Percentiles rank a stretch among this genome's conserved stretches.
phyloP scores from a whole-genome alignment of 177 flowering plant species.

The Telopea speciosissima region DNA sequence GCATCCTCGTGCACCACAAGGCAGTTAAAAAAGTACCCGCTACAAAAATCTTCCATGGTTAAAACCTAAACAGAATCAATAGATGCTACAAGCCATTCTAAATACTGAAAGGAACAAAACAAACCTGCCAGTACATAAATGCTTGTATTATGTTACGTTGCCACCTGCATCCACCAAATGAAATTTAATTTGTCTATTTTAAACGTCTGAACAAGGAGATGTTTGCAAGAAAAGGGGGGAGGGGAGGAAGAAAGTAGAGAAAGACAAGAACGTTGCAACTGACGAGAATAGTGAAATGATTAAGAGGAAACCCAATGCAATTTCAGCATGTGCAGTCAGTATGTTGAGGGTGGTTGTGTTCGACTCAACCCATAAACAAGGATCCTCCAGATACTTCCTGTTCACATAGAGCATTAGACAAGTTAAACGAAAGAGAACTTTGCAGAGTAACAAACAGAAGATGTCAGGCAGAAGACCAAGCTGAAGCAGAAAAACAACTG shows the following conservation, averaged over 20 bases:
- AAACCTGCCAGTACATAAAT: constrained; percentile 99
- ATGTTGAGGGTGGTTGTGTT: constrained; percentile 79
- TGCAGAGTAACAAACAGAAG: neutral
- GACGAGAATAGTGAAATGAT: constrained; percentile 87
- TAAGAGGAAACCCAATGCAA: constrained; percentile 83
- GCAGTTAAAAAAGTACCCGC: neutral
- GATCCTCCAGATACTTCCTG: constrained; percentile 95
- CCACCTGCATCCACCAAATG: constrained; percentile 57
- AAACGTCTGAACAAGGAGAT: neutral
- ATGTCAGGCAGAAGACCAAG: neutral
- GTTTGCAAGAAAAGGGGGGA: neutral
- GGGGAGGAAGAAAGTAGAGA: neutral
- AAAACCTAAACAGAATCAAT: constrained; percentile 38
- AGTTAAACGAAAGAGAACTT: neutral
- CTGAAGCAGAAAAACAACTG: neutral
- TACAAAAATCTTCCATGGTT: neutral
- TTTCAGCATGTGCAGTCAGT: constrained; percentile 85
- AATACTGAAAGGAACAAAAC: constrained; percentile 9
- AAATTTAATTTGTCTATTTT: neutral
- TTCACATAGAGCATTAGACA: constrained; percentile 2
- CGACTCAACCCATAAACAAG: constrained; percentile 94
- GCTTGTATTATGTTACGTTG: constrained; percentile 93
- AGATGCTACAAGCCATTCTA: neutral
- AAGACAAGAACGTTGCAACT: constrained; percentile 21
- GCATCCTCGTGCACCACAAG: neutral